phyloP scores from a whole-genome alignment of 345 rosid species.

The Acer yangbiense region DNA sequence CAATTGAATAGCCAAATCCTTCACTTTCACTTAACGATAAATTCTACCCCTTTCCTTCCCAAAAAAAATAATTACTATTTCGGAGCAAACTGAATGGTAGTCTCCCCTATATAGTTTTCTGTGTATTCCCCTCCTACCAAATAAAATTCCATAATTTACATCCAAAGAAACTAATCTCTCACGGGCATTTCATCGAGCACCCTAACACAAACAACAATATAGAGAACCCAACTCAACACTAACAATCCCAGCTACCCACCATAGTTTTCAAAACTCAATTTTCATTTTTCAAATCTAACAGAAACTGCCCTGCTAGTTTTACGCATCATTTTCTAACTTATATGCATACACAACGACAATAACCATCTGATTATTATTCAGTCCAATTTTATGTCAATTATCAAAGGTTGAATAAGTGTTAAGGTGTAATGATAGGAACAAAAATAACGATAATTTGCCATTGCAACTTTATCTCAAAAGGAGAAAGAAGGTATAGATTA shows the following conservation, averaged over 20 bases:
- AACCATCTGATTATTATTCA: no score
- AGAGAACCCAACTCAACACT: not conserved
- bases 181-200: slow-evolving; percentile 22
- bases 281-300: not conserved
- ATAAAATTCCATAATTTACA: not conserved
- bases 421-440: no score
- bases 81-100: not conserved
- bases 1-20: not conserved
- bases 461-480: no score
- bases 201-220: not conserved
- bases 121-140: not conserved
- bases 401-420: no score
- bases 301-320: not conserved
- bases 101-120: not conserved
- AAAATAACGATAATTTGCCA: no score
- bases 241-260: not conserved
- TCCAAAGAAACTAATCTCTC: not conserved
- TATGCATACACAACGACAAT: not conserved
- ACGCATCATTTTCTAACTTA: not conserved
- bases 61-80: not conserved
- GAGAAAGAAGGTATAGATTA: no score
- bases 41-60: not conserved
- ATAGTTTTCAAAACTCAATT: not conserved
- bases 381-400: no score
- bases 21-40: not conserved